Evolutionary conservation across 768 basidiomycete genomes (phyloP).

Genomic region (Auricularia sp.): DNA sequence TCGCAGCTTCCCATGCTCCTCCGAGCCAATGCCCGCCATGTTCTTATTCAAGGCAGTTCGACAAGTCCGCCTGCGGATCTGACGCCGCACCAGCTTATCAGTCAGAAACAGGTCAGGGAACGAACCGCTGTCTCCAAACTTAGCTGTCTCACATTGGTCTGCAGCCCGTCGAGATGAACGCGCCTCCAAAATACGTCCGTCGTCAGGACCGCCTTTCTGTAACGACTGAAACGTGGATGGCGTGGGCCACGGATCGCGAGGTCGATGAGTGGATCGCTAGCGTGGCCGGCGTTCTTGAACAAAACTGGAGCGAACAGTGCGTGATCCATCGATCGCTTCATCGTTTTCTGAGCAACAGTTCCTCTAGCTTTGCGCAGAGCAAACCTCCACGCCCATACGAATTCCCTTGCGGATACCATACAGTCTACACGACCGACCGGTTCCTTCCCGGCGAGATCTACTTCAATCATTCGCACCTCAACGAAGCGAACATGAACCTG

Average conservation of each 20-base stretch:
- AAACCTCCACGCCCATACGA: slow-evolving; percentile 69
- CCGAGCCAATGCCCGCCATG: slow-evolving; percentile 64
- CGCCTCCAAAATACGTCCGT: slow-evolving; percentile 53
- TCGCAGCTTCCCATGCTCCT: slow-evolving; percentile 73
- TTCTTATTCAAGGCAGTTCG: slow-evolving; percentile 38
- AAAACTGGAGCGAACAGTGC: slow-evolving; percentile 84
- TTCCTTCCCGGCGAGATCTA: slow-evolving; percentile 81
- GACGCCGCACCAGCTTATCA: slow-evolving; percentile 79
- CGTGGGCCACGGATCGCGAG: slow-evolving; percentile 70
- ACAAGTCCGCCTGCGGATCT: slow-evolving; percentile 56
- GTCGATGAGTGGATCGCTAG: slow-evolving; percentile 93
- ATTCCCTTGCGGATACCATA: slow-evolving; percentile 89
- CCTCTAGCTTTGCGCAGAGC: slow-evolving; percentile 44
- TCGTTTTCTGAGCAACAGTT: no score
- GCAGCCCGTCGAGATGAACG: slow-evolving; percentile 66
- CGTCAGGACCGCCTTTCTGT: slow-evolving; percentile 63
- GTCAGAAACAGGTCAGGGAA: slow-evolving; percentile 52
- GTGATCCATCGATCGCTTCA: slow-evolving; percentile 41
- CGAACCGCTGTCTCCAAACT: not conserved
- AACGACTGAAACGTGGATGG: slow-evolving; percentile 73
- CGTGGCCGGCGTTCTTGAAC: slow-evolving; percentile 74
- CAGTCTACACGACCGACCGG: slow-evolving; percentile 72
- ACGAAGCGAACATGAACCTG: slow-evolving; percentile 47
- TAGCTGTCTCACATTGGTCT: slow-evolving; percentile 9
- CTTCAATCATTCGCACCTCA: slow-evolving; percentile 55